These are phyloP conservation scores for Salvia rosmarinus DNA, from an alignment of 257 asterid species.

Conservation along the genomic window DNA sequence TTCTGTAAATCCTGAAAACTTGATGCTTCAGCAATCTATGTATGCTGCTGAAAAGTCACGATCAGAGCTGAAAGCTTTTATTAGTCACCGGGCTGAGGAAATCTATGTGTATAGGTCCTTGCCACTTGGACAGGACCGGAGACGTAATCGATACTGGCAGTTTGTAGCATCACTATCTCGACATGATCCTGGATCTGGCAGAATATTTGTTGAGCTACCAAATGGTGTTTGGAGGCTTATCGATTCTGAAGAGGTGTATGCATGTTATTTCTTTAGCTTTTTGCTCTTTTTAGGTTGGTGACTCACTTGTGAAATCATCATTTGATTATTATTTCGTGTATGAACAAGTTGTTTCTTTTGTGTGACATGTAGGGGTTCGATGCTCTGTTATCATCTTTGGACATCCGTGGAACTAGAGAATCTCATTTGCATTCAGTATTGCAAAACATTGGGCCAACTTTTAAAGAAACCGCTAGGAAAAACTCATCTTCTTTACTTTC, in stretches of 20 bases:
- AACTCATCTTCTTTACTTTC: slow-evolving; percentile 32
- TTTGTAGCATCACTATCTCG: slow-evolving; percentile 68
- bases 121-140: slow-evolving; percentile 92
- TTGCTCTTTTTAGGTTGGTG: background rate
- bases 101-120: slow-evolving; percentile 75
- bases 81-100: slow-evolving; percentile 76
- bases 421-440: slow-evolving; percentile 75
- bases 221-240: slow-evolving; percentile 75
- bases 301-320: background rate
- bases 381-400: slow-evolving; percentile 73
- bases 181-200: slow-evolving; percentile 82
- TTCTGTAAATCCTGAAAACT: slow-evolving; percentile 45
- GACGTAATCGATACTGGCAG: slow-evolving; percentile 88
- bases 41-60: slow-evolving; percentile 75
- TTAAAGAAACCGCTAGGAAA: slow-evolving; percentile 53
- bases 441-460: slow-evolving; percentile 67
- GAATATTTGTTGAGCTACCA: slow-evolving; percentile 72
- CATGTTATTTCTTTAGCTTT: background rate
- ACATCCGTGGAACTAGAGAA: slow-evolving; percentile 85
- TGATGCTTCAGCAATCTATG: slow-evolving; percentile 59
- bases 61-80: slow-evolving; percentile 65
- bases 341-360: background rate
- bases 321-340: background rate
- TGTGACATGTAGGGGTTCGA: slow-evolving; percentile 62
- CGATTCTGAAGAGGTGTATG: slow-evolving; percentile 74